These are phyloP conservation scores for Typha latifolia DNA, from an alignment of 176 grass and related monocot genomes.

Conservation along the genomic window DNA sequence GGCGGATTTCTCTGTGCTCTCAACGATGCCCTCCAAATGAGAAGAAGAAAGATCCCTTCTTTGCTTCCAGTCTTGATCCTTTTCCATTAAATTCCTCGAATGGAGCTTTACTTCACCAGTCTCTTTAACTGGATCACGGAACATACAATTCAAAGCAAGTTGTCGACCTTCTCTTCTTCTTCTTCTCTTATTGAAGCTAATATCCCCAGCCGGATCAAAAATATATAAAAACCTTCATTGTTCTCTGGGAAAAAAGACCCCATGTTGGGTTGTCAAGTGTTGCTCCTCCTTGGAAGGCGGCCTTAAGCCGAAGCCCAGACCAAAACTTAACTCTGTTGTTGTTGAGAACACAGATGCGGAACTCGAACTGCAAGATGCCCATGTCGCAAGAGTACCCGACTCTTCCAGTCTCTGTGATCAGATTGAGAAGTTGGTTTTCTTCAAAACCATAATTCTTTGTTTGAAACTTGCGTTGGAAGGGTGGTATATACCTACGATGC, in stretches of 20 bases:
- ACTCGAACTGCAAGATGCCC: not conserved
- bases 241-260: conserved; percentile 6
- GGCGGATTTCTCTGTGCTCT: not conserved
- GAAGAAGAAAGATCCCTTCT: not conserved
- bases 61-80: not conserved
- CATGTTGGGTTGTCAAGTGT: not conserved
- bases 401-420: conserved; percentile 21
- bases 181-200: not conserved
- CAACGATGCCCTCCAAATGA: not conserved
- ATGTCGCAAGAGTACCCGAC: not conserved
- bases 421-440: conserved; percentile 36
- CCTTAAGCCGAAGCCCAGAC: conserved; percentile 34
- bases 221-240: conserved; percentile 11
- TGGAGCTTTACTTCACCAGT: conserved; percentile 25
- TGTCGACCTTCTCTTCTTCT: not conserved
- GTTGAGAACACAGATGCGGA: not conserved
- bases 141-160: not conserved
- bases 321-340: conserved; percentile 6
- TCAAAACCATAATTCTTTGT: conserved; percentile 53
- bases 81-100: not conserved
- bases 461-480: conserved; percentile 25
- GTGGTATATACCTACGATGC: conserved; percentile 38
- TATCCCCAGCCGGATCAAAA: not conserved
- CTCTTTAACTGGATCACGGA: conserved; percentile 16
- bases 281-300: conserved; percentile 17